These are phyloP conservation scores for Lagenidium giganteum DNA, from an alignment of 352 stramenopile genomes.

Conservation along the genomic window DNA sequence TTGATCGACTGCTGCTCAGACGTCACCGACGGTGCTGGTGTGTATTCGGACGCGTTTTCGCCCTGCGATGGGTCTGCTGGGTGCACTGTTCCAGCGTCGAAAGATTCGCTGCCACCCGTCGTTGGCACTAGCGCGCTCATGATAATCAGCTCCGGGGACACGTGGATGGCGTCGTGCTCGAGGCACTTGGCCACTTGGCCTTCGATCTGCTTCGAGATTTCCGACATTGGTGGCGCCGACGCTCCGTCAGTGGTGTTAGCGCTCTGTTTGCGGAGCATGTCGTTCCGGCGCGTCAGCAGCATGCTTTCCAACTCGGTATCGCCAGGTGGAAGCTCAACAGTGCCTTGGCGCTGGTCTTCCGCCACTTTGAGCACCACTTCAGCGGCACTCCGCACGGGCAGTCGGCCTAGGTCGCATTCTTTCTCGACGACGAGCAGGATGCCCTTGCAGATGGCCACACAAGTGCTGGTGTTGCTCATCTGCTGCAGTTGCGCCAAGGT, in stretches of 20 bases:
- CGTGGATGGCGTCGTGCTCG: no score
- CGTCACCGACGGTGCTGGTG: no score
- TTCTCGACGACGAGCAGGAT: conserved; percentile 8
- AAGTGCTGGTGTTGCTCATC: conserved; percentile 4
- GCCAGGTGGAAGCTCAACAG: background rate
- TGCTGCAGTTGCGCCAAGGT: conserved; percentile 4
- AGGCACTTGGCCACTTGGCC: conserved; percentile 3
- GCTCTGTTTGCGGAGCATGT: conserved; percentile 2
- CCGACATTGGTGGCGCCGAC: background rate
- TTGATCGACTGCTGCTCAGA: no score
- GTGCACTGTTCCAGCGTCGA: no score
- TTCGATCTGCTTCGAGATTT: conserved; percentile 11
- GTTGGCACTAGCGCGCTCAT: no score
- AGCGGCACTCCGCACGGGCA: conserved; percentile 7
- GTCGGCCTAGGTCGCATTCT: conserved; percentile 3
- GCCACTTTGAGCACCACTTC: conserved; percentile 11
- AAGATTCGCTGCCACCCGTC: no score
- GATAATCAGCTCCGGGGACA: no score
- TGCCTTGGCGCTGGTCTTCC: conserved; percentile 6
- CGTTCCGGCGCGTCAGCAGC: conserved; percentile 3
- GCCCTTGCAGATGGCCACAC: conserved; percentile 6
- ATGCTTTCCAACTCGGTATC: no score
- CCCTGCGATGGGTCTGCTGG: no score
- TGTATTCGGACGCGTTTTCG: no score
- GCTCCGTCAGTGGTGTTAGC: no score